phyloP scores from a whole-genome alignment of 2,329 filamentous ascomycete species.

The Ophiostoma sp. region DNA sequence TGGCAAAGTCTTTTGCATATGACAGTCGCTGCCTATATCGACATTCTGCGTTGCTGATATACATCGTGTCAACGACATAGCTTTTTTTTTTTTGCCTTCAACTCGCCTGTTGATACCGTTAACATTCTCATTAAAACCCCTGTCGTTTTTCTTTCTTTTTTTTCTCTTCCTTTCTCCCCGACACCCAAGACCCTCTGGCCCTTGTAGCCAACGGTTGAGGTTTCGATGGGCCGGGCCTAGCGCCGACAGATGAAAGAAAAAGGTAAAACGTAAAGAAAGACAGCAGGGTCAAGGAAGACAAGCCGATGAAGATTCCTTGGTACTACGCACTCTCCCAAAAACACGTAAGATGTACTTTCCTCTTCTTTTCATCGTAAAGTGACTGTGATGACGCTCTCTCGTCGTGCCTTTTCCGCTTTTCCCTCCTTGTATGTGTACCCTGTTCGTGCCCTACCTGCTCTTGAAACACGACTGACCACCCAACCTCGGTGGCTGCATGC shows the following conservation, averaged over 20 bases:
- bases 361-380: background rate
- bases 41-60: background rate
- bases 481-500: slow-evolving; percentile 14
- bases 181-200: background rate
- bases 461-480: slow-evolving; percentile 12
- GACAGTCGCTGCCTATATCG: background rate
- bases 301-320: background rate
- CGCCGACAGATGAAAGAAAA: slow-evolving; percentile 5
- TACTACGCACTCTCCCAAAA: background rate
- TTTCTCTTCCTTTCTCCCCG: background rate
- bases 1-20: slow-evolving; percentile 2
- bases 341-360: background rate
- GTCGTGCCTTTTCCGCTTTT: background rate
- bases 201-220: slow-evolving; percentile 13
- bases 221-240: slow-evolving; percentile 17
- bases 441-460: background rate
- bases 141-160: background rate
- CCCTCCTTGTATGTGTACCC: background rate
- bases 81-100: too few relatives aligned
- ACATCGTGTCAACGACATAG: too few relatives aligned
- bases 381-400: background rate
- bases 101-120: background rate
- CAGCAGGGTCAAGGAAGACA: background rate
- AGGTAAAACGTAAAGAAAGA: background rate
- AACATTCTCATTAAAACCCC: background rate